Evolutionary conservation across 2,329 filamentous ascomycete species (phyloP), one percentile per base, ranked within the genome.

Genomic region (Curvularia hawaiiensis): DNA sequence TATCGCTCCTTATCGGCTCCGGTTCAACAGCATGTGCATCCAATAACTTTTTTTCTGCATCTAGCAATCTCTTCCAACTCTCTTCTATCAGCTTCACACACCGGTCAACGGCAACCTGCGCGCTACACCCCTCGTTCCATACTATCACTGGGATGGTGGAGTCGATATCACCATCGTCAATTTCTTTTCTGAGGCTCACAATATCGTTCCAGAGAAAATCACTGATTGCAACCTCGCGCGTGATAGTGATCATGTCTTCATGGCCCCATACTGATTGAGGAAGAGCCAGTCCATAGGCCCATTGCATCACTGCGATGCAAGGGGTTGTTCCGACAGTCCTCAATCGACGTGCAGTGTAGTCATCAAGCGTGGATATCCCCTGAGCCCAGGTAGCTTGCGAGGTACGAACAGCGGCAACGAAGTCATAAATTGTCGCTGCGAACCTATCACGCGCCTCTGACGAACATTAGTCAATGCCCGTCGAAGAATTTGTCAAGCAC

Each of bases 121-220:
- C 58, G 33, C 51, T 50, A 16, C 56, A 55, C 7, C 58, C 58
- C 22, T 62, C 45, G 10, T 62, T 52, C 45, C 54, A 62, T 16
- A 58, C 58, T 9, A 61, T 47, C 14, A 61, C 49, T 11, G 58
- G 60, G n/a, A 62, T 50, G 2, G 52, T 35, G n/a, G 60, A 62
- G 35, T 58, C 54, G 16, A 60, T 38, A 14, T 62, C 54, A 3
- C 54, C 48, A 12, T 62, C 57, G 2, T 52, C 51, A 26, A 57
- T 52, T n/a, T 62, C 59, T 49, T 60, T 60, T 24, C 54, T 56
- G 31, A 62, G 44, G 14, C 53, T 60, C 11, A 52, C 54, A n/a
- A 58, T 60, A 8, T 62, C 58, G 33, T 62, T 62, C 50, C 49
- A 60, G 4, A 60, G 51, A 30, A 58, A 62, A 35, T 47, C 51